Base-by-base conservation (phyloP, 2,329 filamentous ascomycete species). In the Microdochium trichocladiopsis region DNA sequence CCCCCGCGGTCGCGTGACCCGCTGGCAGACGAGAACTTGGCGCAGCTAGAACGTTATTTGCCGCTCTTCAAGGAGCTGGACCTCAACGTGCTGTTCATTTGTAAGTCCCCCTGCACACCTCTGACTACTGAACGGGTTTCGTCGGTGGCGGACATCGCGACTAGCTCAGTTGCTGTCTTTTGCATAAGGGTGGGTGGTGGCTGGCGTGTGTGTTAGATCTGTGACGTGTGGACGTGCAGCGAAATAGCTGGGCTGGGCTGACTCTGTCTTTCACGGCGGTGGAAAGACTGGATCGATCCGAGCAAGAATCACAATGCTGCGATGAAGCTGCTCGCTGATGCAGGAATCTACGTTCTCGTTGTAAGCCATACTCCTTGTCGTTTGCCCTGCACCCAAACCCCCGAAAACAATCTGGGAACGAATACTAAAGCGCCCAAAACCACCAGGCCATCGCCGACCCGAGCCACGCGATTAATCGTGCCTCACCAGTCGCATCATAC, bases 261-360 rank as follows among this genome's bases (percentile, higher is more conserved):
- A 18, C 11, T 33, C 14, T 33, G 28, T 31, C 11, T 8, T 16
- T 23, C 14, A 25, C 14, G n/a, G n/a, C n/a, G n/a, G n/a, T n/a
- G n/a, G n/a, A 41, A 11, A 63, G 59, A 28, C 24, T 52, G 28
- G 33, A 51, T 63, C 18, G 51, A 60, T 25, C 47, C 28, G 5
- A 52, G 50, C 41, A 59, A 58, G 41, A 58, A 51, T 41, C 59
- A 62, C 22, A 54, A 60, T 50, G 52, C 51, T 3, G 54, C 57
- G n/a, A 62, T 62, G 61, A 48, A 50, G 6, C 33, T 61, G 47
- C 53, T 63, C 21, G 58, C 57, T 16, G 51, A 58, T n/a, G 52
- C 55, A 14, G 60, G 63, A 4, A 64, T 65, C 50, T 61, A 64
- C 31, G 62, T 65, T 8, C 56, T 66, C 16, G 51, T 53, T 5